Base-by-base conservation (phyloP, 805 yeast species). In the Barnettozyma populi region DNA sequence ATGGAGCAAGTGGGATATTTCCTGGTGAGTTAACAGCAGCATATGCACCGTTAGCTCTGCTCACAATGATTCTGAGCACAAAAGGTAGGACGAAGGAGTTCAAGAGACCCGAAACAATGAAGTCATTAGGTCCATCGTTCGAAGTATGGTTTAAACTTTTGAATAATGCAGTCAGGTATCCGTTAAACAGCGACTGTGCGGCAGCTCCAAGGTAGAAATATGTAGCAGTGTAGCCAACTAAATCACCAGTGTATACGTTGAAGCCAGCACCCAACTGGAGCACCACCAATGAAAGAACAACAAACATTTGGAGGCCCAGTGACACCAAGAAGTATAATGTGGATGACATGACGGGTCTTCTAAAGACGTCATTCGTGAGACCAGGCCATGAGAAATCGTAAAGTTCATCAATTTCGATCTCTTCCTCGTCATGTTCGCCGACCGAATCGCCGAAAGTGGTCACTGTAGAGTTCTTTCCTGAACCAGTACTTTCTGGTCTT, bases 331-430 rank as follows among this genome's bases (percentile, higher is more conserved):
- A 7, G 51, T 34, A 35, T 25, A 32, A 2, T 5, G 7, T 16
- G 61, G 59, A 16, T 34, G 43, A 35, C 37, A 35, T 35, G 13
- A 18, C 18, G 13, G 23, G 37, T 20, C 37, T 29, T 55, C 64
- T 57, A 44, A 56, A 59, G 7, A 60, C 62, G 36, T 60, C 62
- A 37, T 56, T 51, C 3, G 49, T 47, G 24, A 60, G 44, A 6
- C 54, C 39, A 19, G 62, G 60, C 64, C 64, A 60, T 16, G 64
- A 60, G 25, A 59, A 51, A 24, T 59, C 62, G 11, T 51, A 32
- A 4, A 42, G 7, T 20, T 54, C 57, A 34, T 57, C 59, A 27
- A 54, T 45, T 16, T 49, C 27, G 20, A 42, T 52, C 36, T 45
- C 32, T 10, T 21, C 32, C 8, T 38, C 41, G 10, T 44, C 13